Evolutionary conservation across 2,329 filamentous ascomycete species (phyloP).

Genomic region (Colletotrichum truncatum): DNA sequence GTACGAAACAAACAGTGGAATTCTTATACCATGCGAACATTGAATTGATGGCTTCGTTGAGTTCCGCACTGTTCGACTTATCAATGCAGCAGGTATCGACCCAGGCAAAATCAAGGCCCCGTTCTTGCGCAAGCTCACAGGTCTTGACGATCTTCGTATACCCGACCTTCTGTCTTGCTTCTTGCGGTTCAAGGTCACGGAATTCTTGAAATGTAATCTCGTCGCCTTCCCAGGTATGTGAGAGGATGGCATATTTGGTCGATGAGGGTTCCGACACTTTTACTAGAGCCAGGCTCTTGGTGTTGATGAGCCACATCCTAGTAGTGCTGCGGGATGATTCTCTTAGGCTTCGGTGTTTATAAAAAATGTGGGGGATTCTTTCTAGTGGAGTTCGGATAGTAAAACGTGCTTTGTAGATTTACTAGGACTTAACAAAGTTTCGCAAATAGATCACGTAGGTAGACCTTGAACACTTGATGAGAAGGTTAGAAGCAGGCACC

Average conservation of each 20-base stretch:
- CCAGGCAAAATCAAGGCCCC: constrained; percentile 30
- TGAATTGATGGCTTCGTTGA: too few species aligned
- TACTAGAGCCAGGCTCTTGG: neutral
- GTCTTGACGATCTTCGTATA: constrained; percentile 18
- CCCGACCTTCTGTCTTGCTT: neutral
- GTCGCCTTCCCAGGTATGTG: constrained; percentile 36
- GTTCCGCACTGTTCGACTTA: constrained; percentile 34
- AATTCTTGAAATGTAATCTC: constrained; percentile 34
- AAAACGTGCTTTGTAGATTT: too few species aligned
- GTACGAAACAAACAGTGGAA: constrained; percentile 31
- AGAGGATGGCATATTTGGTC: constrained; percentile 34
- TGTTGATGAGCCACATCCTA: neutral
- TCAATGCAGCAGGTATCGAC: constrained; percentile 37
- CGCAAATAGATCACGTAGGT: too few species aligned
- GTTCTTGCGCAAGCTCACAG: constrained; percentile 1
- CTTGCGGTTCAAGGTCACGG: neutral
- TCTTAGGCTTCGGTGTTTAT: too few species aligned
- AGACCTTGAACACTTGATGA: too few species aligned
- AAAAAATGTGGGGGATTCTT: too few species aligned
- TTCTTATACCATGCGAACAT: constrained; percentile 32
- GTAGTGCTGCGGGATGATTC: too few species aligned
- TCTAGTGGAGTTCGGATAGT: too few species aligned
- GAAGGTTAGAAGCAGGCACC: too few species aligned
- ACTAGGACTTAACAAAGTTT: too few species aligned
- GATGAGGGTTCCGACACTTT: neutral